phyloP scores from a whole-genome alignment of 2,329 filamentous ascomycete species.

The Aspergillus thermomutatus region DNA sequence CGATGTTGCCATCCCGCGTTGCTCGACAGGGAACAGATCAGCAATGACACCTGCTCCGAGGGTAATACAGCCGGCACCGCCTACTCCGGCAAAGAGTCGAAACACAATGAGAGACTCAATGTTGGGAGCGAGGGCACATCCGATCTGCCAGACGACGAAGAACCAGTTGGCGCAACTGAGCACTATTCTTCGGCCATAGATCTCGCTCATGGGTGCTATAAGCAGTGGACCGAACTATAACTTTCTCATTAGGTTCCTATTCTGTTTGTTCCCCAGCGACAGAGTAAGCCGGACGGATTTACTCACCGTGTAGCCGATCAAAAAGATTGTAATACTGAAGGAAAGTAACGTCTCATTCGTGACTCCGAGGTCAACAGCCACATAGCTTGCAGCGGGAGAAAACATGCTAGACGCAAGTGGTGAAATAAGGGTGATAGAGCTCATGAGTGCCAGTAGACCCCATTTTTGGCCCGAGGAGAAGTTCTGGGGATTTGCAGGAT shows the following conservation, averaged over 20 bases:
- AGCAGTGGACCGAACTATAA: conserved; percentile 55
- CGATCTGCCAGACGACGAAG: conserved; percentile 61
- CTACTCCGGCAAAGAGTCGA: conserved; percentile 59
- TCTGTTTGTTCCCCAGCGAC: no score
- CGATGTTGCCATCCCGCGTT: conserved; percentile 43
- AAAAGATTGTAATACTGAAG: conserved; percentile 29
- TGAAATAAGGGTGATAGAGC: conserved; percentile 28
- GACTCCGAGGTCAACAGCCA: conserved; percentile 20
- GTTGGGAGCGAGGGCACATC: conserved; percentile 53
- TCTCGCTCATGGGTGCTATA: conserved; percentile 63
- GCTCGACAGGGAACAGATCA: conserved; percentile 42
- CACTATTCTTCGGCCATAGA: conserved; percentile 60
- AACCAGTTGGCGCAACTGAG: conserved; percentile 58
- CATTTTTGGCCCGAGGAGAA: conserved; percentile 32
- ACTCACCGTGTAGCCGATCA: conserved; percentile 28
- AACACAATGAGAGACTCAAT: conserved; percentile 60
- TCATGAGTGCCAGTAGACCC: conserved; percentile 25
- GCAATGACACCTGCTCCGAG: conserved; percentile 47
- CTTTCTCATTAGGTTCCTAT: not conserved
- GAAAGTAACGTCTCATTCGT: conserved; percentile 24
- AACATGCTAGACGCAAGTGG: conserved; percentile 35
- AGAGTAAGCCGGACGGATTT: not conserved
- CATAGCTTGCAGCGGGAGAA: conserved; percentile 23
- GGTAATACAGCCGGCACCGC: conserved; percentile 34
- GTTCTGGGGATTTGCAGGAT: conserved; percentile 59